These are phyloP conservation scores for Macadamia integrifolia DNA, from an alignment of 164 flowering plant genomes.

Conservation along the genomic window DNA sequence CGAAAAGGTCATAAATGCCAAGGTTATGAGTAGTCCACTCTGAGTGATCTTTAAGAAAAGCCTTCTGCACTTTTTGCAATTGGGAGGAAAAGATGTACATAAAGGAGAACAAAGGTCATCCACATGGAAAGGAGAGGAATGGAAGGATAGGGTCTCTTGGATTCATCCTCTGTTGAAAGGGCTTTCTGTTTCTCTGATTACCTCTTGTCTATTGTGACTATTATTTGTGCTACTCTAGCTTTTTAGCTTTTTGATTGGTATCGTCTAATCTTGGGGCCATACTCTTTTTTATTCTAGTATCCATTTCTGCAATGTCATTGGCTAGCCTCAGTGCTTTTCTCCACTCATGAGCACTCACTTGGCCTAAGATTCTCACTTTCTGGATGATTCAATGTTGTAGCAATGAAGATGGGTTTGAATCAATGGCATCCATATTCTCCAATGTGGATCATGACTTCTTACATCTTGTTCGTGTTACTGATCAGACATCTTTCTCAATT, in stretches of 20 bases:
- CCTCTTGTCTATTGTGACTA: not conserved
- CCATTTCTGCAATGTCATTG: slow-evolving; percentile 2
- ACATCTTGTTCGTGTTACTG: not conserved
- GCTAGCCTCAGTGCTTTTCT: not conserved
- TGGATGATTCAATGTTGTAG: slow-evolving; percentile 2
- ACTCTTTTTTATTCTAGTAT: slow-evolving; percentile 8
- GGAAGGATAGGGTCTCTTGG: not conserved
- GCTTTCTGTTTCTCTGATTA: not conserved
- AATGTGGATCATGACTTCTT: not conserved
- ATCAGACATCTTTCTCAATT: not conserved
- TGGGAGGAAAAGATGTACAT: not conserved
- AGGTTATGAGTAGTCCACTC: not conserved
- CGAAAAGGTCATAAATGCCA: not conserved
- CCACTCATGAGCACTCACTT: slow-evolving; percentile 5
- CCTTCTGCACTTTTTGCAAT: not conserved
- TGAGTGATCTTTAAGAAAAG: slow-evolving; percentile 7
- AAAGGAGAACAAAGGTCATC: slow-evolving; percentile 11
- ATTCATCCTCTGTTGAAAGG: not conserved
- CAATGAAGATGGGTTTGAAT: not conserved
- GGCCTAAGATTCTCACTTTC: slow-evolving; percentile 2
- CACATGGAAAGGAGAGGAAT: slow-evolving; percentile 7
- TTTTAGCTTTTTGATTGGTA: not conserved
- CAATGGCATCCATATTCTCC: not conserved
- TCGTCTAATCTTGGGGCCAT: not conserved
- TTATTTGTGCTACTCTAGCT: not conserved